These are phyloP conservation scores for Candida argentea DNA, from an alignment of 805 yeast genomes.

Conservation along the genomic window DNA sequence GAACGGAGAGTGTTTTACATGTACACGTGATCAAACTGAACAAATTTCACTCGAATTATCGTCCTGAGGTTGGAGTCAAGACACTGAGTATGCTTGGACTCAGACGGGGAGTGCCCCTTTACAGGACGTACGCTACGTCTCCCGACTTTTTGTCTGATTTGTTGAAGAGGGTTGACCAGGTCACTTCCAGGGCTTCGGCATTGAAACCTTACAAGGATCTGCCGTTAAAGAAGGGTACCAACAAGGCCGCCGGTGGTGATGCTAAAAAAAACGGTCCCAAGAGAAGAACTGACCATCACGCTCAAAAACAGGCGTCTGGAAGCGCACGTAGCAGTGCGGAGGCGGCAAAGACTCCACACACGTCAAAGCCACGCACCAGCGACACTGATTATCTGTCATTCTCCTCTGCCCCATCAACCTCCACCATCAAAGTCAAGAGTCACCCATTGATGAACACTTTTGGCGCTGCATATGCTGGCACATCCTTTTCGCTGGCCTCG, in stretches of 20 bases:
- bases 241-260: neutral
- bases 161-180: constrained; percentile 26
- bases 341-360: neutral
- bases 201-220: constrained; percentile 1
- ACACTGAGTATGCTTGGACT: neutral
- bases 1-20: too few relatives aligned
- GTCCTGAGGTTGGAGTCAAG: constrained; percentile 6
- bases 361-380: constrained; percentile 1
- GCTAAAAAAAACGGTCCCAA: neutral
- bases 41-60: too few relatives aligned
- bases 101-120: constrained; percentile 1
- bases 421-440: constrained; percentile 5
- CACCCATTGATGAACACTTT: constrained; percentile 7
- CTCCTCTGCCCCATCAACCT: too few relatives aligned
- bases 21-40: too few relatives aligned
- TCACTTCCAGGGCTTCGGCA: constrained; percentile 11
- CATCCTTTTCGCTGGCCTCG: constrained; percentile 1
- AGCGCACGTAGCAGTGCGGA: constrained; percentile 1
- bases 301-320: neutral
- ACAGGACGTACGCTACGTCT: constrained; percentile 5
- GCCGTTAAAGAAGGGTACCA: constrained; percentile 1
- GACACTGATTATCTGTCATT: too few relatives aligned
- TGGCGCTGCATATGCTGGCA: constrained; percentile 3
- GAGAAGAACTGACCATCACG: neutral
- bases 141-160: constrained; percentile 22